Conservation (phyloP, 2,329 filamentous ascomycete species). For the Rasamsonia emersonii region DNA sequence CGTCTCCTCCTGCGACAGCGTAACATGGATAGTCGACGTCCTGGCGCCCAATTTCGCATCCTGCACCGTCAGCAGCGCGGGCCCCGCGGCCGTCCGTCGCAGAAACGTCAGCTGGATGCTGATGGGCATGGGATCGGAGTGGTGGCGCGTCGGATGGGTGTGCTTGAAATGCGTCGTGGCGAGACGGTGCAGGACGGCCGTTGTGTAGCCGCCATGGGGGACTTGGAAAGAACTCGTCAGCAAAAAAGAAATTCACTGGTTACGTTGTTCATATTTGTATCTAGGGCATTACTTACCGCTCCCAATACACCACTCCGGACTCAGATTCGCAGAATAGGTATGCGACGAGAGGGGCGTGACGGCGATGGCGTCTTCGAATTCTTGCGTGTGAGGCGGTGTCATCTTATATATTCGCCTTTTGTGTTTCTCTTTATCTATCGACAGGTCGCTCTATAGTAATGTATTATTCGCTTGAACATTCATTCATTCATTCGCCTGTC, state of each 20-base stretch:
- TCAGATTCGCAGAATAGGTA: conserved; percentile 49
- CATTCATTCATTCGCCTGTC: too few species aligned
- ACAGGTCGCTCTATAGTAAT: too few species aligned
- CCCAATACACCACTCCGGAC: conserved; percentile 57
- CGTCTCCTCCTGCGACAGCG: conserved; percentile 38
- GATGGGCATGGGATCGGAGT: conserved; percentile 48
- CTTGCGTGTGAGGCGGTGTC: conserved; percentile 14
- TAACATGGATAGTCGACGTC: conserved; percentile 55
- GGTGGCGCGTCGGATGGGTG: conserved; percentile 44
- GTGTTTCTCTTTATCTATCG: neutral
- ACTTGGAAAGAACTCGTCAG: too few species aligned
- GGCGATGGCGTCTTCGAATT: conserved; percentile 30
- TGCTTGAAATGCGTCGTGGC: conserved; percentile 53
- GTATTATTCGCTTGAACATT: too few species aligned
- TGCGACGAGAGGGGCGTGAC: conserved; percentile 39
- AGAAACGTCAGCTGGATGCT: conserved; percentile 59
- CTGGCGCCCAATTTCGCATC: conserved; percentile 58
- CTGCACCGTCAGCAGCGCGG: conserved; percentile 48
- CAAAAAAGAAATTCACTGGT: too few species aligned
- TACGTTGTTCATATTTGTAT: too few species aligned
- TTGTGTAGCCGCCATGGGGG: conserved; percentile 63
- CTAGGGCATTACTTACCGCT: conserved; percentile 45
- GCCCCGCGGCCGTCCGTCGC: conserved; percentile 52
- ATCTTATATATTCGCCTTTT: conserved; percentile 2
- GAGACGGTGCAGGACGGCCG: conserved; percentile 53